Base-by-base conservation (phyloP, 139 green algal species). In the Haematococcus sp. region DNA sequence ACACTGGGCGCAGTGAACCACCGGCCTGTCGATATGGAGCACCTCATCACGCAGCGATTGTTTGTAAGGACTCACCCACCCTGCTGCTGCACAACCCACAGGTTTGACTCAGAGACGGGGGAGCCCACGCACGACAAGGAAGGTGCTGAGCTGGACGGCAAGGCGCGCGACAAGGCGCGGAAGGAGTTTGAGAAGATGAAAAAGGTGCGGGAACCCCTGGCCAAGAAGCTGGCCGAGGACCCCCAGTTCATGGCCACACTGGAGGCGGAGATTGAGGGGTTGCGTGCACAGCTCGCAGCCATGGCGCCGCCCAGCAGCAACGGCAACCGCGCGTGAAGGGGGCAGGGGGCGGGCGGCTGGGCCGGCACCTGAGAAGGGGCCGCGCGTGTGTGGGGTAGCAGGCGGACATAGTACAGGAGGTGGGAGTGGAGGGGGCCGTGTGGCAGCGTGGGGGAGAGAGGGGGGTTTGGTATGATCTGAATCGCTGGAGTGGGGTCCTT, bases 41-140 rank as follows among this genome's bases (percentile, higher is more conserved):
- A n/a, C n/a, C n/a, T n/a, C n/a, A n/a, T n/a, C n/a, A n/a, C n/a
- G n/a, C n/a, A n/a, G n/a, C n/a, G n/a, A n/a, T n/a, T n/a, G n/a
- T n/a, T n/a, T n/a, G n/a, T n/a, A n/a, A n/a, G n/a, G n/a, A n/a
- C 23, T 17, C 54, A 27, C 13, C 54, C 54, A 27, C 54, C 54
- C 54, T 63, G 23, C 49, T 56, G 35, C n/a, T 49, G 40, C 40
- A 49, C n/a, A n/a, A n/a, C 40, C 40, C 40, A 11, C 40, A 49
- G 40, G 58, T 95, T 89, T 77, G 83, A 94, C 59, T 79, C 64
- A 2, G 86, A 83, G 3, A 83, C 33, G 28, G 90, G 91, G 1
- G 76, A 95, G 25, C 93, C 94, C 31, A 96, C 91, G 3, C 84
- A 93, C 49, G 85, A 94, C 79, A 89, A 86, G 46, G 87, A 94